Base-by-base conservation (phyloP, 257 asterid genomes). In the Paulownia fortunei region DNA sequence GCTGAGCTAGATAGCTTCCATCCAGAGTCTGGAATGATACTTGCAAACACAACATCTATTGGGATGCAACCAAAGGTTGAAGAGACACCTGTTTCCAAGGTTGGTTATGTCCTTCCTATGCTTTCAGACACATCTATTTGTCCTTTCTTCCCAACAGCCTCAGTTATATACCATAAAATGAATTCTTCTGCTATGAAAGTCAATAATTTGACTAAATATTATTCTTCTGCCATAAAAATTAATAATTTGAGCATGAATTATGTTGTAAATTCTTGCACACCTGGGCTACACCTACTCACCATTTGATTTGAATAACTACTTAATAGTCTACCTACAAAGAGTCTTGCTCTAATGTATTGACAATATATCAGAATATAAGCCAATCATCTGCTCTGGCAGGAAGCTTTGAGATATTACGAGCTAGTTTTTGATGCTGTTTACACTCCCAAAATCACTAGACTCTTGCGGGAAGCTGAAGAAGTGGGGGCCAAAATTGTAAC, bases 1-100 rank as follows among this genome's bases (percentile, higher is more conserved):
- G 86, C 89, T 16, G 96, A 89, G 69, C 87, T 96, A 24, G 82
- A 39, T 74, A 84, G 69, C 83, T 96, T 92, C 87, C 90, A 82
- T 72, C 98, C 99, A 0, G 99, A 96, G 75, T 81, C 73, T 6
- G 98, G 91, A 76, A 93, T 96, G 99, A 88, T 93, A 73, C 98
- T 96, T 32, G 99, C 98, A 52, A 96, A 96, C 87, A 89, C 98
- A n/a, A 93, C 99, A 42, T 89, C 97, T 23, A 86, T 96, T 0
- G 99, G 98, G n/a, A 96, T 96, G 99, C 98, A 92, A 74, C 99
- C 99, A 8, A 96, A 85, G 72, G 85, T 96, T 44, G 90, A 93
- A 26, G 97, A 93, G 73, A 90, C 99, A 0, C 98, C 98, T 13
- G 58, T 96, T 55, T 72, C 97, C 67, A 92, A 93, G 99, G 99